Evolutionary conservation across 345 rosid species (phyloP), one percentile per base, ranked within the genome.

Genomic region (Citrus unshiu): DNA sequence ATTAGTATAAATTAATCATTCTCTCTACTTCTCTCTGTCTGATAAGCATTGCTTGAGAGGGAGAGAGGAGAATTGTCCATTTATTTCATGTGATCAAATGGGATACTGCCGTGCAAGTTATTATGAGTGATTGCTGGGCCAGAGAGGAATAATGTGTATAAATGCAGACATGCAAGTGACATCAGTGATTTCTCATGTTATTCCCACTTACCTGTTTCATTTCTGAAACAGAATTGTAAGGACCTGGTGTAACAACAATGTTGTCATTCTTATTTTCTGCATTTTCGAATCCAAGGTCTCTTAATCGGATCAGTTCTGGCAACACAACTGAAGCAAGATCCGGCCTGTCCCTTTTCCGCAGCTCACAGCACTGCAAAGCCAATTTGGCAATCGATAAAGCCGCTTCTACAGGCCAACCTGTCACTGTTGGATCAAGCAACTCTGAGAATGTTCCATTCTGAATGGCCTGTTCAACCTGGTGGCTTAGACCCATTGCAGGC

Each of bases 261-360:
- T 32, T 74, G 67, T 76, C 81, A 24, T 4, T 18, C 34, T 74
- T 51, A 9, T 12, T 70, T 61, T 74, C 67, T 73, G 82, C 77
- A 72, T 73, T 67, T 34, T 85, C 83, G 29, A 70, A 54, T 56
- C 81, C 90, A 22, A 93, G 30, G 67, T 87, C 79, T 81, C 87
- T 82, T 57, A 95, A 81, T 71, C 91, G 82, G 69, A 68, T 86
- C 75, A 93, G 87, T 85, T 86, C 90, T 34, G 97, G 97, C 76
- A 90, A 73, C 75, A 95, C 81, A 63, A 84, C 86, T 0, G 84
- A n/a, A 49, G 82, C 91, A 22, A 95, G 96, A 65, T 90, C 91
- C 35, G 96, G 98, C 64, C 97, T 88, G 64, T 95, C 98, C 74
- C 81, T 93, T 83, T 88, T 92, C 80, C 97, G 84, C 76, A 95